phyloP scores from a whole-genome alignment of 176 grass and related monocot genomes.

The Oryza meyeriana region DNA sequence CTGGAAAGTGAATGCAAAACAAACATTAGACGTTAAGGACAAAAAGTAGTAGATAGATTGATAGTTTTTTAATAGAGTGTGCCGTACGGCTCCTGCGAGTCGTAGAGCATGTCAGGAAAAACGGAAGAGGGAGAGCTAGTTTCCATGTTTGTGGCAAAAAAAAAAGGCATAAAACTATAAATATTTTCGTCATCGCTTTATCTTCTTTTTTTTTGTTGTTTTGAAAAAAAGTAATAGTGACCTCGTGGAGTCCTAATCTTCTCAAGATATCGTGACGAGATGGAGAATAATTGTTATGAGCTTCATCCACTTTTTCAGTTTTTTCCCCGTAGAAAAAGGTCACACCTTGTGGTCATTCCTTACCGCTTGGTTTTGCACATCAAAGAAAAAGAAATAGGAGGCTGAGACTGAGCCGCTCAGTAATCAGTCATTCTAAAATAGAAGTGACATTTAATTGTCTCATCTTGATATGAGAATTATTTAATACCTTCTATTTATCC shows the following conservation, averaged over 20 bases:
- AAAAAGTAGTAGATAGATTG: not conserved
- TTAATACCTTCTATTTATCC: too few species aligned
- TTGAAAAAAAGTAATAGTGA: not conserved
- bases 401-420: too few species aligned
- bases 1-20: slow-evolving; percentile 11
- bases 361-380: not conserved
- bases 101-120: not conserved
- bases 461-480: too few species aligned
- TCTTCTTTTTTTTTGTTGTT: not conserved
- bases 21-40: not conserved
- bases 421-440: too few species aligned
- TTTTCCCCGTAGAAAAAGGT: not conserved
- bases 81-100: too few species aligned
- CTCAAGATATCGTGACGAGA: not conserved
- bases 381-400: too few species aligned
- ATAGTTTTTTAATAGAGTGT: not conserved
- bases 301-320: not conserved
- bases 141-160: not conserved
- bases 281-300: not conserved
- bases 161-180: not conserved
- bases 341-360: not conserved
- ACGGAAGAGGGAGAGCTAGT: not conserved
- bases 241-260: not conserved
- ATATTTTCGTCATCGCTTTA: not conserved
- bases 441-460: too few species aligned